Conservation (phyloP, 495 filamentous ascomycete species). For the Hypoxylon lienhwacheense region DNA sequence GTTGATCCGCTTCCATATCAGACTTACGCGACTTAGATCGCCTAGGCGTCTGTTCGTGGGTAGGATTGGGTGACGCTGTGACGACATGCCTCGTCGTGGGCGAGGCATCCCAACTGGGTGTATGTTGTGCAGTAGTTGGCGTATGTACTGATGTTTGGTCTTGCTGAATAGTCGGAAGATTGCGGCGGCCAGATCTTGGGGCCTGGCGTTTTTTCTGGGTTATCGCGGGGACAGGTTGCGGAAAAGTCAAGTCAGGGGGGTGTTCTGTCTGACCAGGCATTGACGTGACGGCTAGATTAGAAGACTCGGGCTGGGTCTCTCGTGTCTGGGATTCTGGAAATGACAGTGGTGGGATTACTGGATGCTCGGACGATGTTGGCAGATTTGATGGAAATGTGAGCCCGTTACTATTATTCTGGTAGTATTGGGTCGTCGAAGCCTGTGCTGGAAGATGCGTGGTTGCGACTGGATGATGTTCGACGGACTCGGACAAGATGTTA, state of each 20-base stretch:
- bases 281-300: slow-evolving; percentile 15
- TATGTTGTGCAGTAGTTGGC: slow-evolving; percentile 18
- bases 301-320: slow-evolving; percentile 6
- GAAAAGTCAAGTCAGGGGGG: background rate
- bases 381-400: slow-evolving; percentile 21
- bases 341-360: slow-evolving; percentile 19
- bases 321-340: slow-evolving; percentile 30
- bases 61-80: slow-evolving; percentile 17
- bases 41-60: slow-evolving; percentile 22
- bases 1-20: slow-evolving; percentile 17
- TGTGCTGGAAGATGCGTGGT: slow-evolving; percentile 8
- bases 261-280: slow-evolving; percentile 10
- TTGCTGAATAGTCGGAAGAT: slow-evolving; percentile 26
- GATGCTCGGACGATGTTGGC: slow-evolving; percentile 4
- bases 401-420: slow-evolving; percentile 6
- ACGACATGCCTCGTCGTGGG: slow-evolving; percentile 9
- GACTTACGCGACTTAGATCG: slow-evolving; percentile 29
- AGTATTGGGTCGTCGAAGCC: slow-evolving; percentile 23
- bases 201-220: slow-evolving; percentile 12
- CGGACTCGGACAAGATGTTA: slow-evolving; percentile 30
- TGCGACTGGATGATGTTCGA: slow-evolving; percentile 17
- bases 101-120: slow-evolving; percentile 26
- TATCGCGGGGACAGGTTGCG: slow-evolving; percentile 2
- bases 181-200: slow-evolving; percentile 24
- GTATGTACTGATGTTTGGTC: slow-evolving; percentile 27